phyloP scores from a whole-genome alignment of 1,139 yeast genomes.

The Kurtzmaniella quercitrusa region DNA sequence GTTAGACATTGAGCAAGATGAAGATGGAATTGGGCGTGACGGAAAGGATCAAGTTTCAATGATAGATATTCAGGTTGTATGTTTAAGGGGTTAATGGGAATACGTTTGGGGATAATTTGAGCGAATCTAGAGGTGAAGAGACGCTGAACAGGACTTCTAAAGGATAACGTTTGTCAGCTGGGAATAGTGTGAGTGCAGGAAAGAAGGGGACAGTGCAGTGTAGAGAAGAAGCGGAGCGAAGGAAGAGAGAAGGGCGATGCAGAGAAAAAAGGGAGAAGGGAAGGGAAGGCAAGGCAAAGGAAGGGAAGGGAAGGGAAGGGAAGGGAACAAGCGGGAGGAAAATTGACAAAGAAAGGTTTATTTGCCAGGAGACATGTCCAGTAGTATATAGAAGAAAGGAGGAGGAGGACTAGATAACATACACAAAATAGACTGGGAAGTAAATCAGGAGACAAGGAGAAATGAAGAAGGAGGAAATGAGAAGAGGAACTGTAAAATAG shows the following conservation, averaged over 20 bases:
- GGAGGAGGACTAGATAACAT: too few species aligned
- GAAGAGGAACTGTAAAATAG: too few species aligned
- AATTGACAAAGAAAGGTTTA: background rate
- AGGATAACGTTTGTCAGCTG: background rate
- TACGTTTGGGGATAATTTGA: too few species aligned
- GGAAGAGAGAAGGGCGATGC: background rate
- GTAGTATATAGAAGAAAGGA: too few species aligned
- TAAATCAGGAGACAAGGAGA: too few species aligned
- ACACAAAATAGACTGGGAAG: too few species aligned
- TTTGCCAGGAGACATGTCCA: too few species aligned
- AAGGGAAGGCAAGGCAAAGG: too few species aligned
- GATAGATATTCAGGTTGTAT: background rate
- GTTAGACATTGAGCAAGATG: constrained; percentile 3
- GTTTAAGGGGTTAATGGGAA: background rate
- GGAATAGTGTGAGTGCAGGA: background rate
- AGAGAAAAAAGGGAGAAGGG: background rate
- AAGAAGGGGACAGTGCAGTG: background rate
- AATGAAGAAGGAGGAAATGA: too few species aligned
- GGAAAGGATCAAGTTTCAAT: background rate
- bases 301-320: background rate
- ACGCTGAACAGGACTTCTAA: too few species aligned
- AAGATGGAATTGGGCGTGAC: background rate
- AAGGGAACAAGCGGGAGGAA: background rate
- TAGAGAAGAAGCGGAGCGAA: background rate
- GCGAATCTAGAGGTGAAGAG: too few species aligned